phyloP scores from a whole-genome alignment of 306 rosid species.

The Fragaria ananassa region DNA sequence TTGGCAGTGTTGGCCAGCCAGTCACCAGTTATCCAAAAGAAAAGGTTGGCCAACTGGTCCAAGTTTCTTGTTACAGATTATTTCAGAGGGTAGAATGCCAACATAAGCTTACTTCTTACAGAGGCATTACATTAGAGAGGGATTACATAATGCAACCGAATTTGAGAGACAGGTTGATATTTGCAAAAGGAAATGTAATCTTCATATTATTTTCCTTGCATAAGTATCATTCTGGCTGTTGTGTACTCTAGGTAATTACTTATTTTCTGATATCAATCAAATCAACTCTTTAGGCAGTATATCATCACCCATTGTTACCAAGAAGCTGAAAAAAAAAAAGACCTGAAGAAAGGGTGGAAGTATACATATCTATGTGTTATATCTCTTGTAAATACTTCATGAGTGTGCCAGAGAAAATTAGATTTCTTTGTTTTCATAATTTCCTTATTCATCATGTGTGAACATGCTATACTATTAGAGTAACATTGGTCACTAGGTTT shows the following conservation, averaged over 20 bases:
- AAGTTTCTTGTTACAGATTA: background rate
- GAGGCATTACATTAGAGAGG: conserved; percentile 4
- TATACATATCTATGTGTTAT: conserved; percentile 2
- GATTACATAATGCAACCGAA: background rate
- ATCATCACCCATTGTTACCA: background rate
- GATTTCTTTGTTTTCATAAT: background rate
- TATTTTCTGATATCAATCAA: background rate
- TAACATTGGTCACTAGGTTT: background rate
- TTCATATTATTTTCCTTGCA: background rate
- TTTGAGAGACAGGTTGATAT: background rate
- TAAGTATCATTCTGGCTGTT: background rate
- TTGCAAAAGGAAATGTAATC: background rate
- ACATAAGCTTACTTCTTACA: background rate
- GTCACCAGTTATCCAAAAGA: background rate
- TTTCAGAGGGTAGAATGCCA: background rate
- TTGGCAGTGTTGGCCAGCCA: background rate
- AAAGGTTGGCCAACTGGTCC: background rate
- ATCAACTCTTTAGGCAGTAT: background rate
- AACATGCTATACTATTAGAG: background rate
- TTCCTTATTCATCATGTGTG: background rate
- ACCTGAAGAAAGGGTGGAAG: background rate
- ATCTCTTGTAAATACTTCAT: background rate
- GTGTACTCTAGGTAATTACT: background rate
- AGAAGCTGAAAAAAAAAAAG: background rate
- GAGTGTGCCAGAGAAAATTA: background rate